Evolutionary conservation across 768 basidiomycete species (phyloP).

Genomic region (Auriscalpium orientale): DNA sequence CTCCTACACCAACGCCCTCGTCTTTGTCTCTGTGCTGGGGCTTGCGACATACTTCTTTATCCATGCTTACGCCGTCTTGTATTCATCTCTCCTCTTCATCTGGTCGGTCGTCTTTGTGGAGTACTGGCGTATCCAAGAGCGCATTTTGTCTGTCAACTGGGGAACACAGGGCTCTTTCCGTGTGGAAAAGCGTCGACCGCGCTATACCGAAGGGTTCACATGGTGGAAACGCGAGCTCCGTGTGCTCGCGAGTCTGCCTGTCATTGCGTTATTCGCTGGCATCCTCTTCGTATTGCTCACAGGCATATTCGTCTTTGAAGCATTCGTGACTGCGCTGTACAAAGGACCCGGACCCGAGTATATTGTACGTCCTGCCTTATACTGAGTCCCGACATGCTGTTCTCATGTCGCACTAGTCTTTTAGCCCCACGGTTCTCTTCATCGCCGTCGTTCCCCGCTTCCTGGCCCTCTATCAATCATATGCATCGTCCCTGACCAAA

Average conservation of each 20-base stretch:
- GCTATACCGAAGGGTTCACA: constrained; percentile 40
- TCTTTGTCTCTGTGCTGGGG: constrained; percentile 70
- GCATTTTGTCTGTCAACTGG: constrained; percentile 75
- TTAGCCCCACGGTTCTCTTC: constrained; percentile 81
- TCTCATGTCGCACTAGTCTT: constrained; percentile 38
- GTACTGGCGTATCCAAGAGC: constrained; percentile 85
- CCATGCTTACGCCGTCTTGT: constrained; percentile 66
- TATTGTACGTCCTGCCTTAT: constrained; percentile 47
- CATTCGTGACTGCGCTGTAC: constrained; percentile 84
- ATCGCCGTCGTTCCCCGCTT: constrained; percentile 73
- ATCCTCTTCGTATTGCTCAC: constrained; percentile 67
- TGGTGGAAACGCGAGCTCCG: constrained; percentile 76
- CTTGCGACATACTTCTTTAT: constrained; percentile 61
- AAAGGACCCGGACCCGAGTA: constrained; percentile 76
- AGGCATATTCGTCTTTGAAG: constrained; percentile 80
- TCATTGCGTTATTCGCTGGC: constrained; percentile 66
- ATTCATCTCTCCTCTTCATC: constrained; percentile 66
- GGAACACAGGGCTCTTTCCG: constrained; percentile 70
- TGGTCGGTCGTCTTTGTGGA: constrained; percentile 89
- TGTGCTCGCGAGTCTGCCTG: constrained; percentile 59
- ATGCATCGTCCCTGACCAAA: constrained; percentile 62
- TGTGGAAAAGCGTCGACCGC: constrained; percentile 65
- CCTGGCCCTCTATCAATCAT: constrained; percentile 60
- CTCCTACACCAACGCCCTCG: constrained; percentile 73
- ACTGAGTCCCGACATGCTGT: not conserved